Base-by-base conservation (phyloP, 1,284 basidiomycete genomes). In the Mycosarcoma mackinlayi region DNA sequence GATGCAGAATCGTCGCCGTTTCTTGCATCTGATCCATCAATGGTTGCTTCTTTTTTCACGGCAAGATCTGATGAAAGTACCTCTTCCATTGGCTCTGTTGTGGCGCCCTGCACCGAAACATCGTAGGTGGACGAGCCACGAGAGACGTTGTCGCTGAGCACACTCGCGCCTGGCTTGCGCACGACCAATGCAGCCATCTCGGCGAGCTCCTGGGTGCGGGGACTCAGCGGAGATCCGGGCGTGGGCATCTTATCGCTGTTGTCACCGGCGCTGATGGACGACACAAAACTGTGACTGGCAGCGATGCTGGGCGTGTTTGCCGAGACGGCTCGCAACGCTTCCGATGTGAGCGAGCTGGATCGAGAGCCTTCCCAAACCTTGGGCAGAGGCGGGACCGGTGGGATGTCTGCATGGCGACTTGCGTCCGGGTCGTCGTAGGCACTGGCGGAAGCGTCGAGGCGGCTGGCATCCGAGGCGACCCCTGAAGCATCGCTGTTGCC, bases 311-410 rank as follows among this genome's bases (percentile, higher is more conserved):
- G 60, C 18, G 52, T 66, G 41, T 66, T 64, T 46, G 44, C 52
- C 27, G 46, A 34, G 35, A 38, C 54, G 11, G 58, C 51, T 23
- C 41, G 52, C 56, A 65, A 61, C 6, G 62, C 61, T 14, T 70
- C 66, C 6, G 71, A 69, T 0, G 55, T 59, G 37, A 69, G 58
- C 48, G 56, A 87, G 87, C 39, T 86, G 6, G 92, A 90, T 65
- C 89, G 88, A 84, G 90, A 94, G 18, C 85, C 87, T 33, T 91
- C 90, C 68, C 93, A 84, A 73, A 93, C 92, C 84, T 96, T 97
- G 33, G 95, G 95, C 19, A 98, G 85, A 39, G 96, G 95, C 30
- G 95, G 95, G 1, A 98, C 96, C 21, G 95, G 95, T 1, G 96
- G 95, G 6, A 97, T 93, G 16, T 57, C 68, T 18, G 56, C 38